Evolutionary conservation across 345 rosid species (phyloP), one percentile per base, ranked within the genome.

Genomic region (Kernera saxatilis): DNA sequence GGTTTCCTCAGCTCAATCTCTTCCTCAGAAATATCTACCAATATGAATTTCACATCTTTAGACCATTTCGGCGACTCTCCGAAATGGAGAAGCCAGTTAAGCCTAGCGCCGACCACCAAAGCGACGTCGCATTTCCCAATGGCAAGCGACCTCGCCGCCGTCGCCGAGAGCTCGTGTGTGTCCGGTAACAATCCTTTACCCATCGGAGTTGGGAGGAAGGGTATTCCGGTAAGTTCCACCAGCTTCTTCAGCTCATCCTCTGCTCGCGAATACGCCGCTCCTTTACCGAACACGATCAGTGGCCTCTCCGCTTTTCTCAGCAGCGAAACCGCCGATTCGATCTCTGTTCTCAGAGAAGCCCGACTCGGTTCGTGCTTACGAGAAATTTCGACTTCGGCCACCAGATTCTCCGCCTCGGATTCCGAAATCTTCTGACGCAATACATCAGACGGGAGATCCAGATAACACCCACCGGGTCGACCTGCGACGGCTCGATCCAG

Each of bases 181-280:
- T 94, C 99, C 8, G 94, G 86, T 78, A 94, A 75, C 82, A 94
- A 64, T n/a, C 99, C 99, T 82, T 94, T 94, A 26, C 99, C 99
- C 99, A 91, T 91, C 1, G 99, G 98, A 19, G 99, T 91, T 1
- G 99, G 98, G 74, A 91, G 73, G 74, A 94, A 94, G 0, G 99
- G 99, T 40, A 91, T 86, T 39, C 96, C 92, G 1, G 95, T 89
- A 11, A 65, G 72, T 46, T 89, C 93, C 35, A 94, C 88, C 5
- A 91, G 74, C 80, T 80, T 80, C 87, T 73, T 89, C 71, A 94
- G 35, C 67, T 89, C 93, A 44, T 74, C 77, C 81, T 94, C 98
- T 0, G 95, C 95, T 59, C 87, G 61, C 1, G 93, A 88, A 79
- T 82, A 87, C 22, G 98, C 97, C 0, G 99, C 99, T 1, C 97